Base-by-base conservation (phyloP, 495 filamentous ascomycete genomes). In the Daldinia decipiens region DNA sequence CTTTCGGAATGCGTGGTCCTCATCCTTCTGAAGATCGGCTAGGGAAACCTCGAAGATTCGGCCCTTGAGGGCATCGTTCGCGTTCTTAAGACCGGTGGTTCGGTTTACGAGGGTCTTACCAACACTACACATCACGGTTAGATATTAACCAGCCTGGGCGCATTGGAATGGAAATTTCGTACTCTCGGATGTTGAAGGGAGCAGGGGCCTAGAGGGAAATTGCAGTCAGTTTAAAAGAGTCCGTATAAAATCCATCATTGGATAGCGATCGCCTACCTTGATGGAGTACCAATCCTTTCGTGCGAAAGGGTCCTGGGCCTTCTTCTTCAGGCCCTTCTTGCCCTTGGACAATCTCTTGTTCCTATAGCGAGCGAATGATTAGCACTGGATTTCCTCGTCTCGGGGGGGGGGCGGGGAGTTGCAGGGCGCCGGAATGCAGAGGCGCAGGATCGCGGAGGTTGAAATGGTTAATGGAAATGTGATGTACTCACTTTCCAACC, bases 321-420 rank as follows among this genome's bases (percentile, higher is more conserved):
- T 94, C 95, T 99, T 99, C 93, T 99, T 99, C 78, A 99, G 89
- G 82, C 95, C 95, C 90, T 99, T 99, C 93, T 99, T 99, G 87
- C 95, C 96, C 88, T 99, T 99, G 57, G 95, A 98, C 86, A 99
- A 89, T 83, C 95, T 92, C 93, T 99, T 98, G 89, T 99, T 99
- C 92, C 96, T 99, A 79, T 83, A 78, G 43, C 79, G 80, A 78
- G 82, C 80, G 79, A 83, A 84, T 78, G 77, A 81, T 86, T 82
- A 85, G 84, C 77, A 56, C 73, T 73, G 55, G 50, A 58, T 68
- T 71, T 67, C 65, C 62, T 67, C n/a, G 38, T 57, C 43, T 19
- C 26, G 6, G 29, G 43, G 53, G 53, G 6, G 29, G 43, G 53
- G 53, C 58, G 61, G 66, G 64, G 62, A 67, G 60, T 57, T 67